phyloP scores from a whole-genome alignment of 306 rosid species.

The Trichosanthes cucumerina region DNA sequence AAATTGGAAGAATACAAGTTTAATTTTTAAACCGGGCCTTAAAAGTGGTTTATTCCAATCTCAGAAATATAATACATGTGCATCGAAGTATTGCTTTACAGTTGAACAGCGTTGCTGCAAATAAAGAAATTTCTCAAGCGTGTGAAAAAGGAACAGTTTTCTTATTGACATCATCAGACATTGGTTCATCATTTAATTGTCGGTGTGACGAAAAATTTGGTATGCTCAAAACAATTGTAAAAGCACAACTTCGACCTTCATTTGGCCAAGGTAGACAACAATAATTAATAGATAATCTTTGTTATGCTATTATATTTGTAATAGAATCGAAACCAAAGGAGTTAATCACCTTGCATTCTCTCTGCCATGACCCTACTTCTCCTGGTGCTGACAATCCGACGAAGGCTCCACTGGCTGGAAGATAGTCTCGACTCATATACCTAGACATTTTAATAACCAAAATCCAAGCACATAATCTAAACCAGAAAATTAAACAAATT shows the following conservation, averaged over 20 bases:
- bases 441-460: slow-evolving; percentile 15
- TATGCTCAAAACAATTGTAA: background rate
- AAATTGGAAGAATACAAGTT: too few species aligned
- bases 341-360: slow-evolving; percentile 75
- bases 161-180: background rate
- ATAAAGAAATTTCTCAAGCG: background rate
- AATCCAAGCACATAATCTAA: background rate
- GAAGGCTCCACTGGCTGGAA: slow-evolving; percentile 30
- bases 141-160: background rate
- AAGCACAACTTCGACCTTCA: background rate
- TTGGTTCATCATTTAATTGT: background rate
- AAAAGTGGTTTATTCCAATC: background rate
- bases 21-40: too few species aligned
- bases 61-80: background rate
- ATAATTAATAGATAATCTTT: background rate
- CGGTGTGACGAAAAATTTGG: background rate
- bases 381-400: slow-evolving; percentile 49
- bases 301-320: background rate
- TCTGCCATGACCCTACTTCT: slow-evolving; percentile 49
- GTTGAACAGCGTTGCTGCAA: background rate
- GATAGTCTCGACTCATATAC: slow-evolving; percentile 13
- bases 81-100: background rate
- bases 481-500: background rate
- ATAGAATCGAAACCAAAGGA: background rate
- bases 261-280: background rate